Percentiles rank a stretch among this genome's conserved stretches.
Conservation (phyloP, 2,329 filamentous ascomycete genomes). For the Neofusicoccum parvum region DNA sequence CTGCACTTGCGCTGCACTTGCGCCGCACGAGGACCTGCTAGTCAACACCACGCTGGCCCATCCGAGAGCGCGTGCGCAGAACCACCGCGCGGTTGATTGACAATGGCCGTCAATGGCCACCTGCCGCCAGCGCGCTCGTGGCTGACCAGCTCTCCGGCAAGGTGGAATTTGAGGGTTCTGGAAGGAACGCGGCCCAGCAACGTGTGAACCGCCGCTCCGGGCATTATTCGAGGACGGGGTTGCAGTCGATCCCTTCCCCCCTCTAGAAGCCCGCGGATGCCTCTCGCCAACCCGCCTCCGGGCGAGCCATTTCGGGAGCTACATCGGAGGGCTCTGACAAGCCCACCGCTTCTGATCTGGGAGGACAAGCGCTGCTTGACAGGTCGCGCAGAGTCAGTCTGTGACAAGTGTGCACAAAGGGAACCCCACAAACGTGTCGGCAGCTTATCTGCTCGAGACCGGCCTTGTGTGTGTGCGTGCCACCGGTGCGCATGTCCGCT, state of each 20-base stretch:
- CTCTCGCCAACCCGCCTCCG: background rate
- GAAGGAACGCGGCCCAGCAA: background rate
- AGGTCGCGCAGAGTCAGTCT: constrained; percentile 15
- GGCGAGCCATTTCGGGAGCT: background rate
- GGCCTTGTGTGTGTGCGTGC: background rate
- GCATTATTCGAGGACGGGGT: background rate
- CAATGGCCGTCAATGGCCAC: too few species aligned
- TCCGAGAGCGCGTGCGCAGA: too few species aligned
- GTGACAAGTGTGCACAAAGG: constrained; percentile 3
- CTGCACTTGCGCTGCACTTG: too few species aligned
- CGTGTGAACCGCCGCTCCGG: background rate
- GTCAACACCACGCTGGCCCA: too few species aligned
- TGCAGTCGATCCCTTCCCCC: background rate
- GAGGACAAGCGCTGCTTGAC: background rate
- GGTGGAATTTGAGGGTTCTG: too few species aligned
- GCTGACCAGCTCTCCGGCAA: background rate
- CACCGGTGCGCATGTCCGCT: background rate
- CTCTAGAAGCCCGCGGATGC: background rate
- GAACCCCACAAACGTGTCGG: constrained; percentile 1
- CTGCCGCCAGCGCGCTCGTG: too few species aligned
- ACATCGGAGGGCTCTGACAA: background rate
- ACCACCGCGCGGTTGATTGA: too few species aligned
- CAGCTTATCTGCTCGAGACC: constrained; percentile 13
- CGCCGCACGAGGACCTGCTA: too few species aligned
- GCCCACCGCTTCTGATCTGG: background rate